These are phyloP conservation scores for Scortechinia acanthostroma DNA, from an alignment of 2,329 filamentous ascomycete species.

Conservation along the genomic window DNA sequence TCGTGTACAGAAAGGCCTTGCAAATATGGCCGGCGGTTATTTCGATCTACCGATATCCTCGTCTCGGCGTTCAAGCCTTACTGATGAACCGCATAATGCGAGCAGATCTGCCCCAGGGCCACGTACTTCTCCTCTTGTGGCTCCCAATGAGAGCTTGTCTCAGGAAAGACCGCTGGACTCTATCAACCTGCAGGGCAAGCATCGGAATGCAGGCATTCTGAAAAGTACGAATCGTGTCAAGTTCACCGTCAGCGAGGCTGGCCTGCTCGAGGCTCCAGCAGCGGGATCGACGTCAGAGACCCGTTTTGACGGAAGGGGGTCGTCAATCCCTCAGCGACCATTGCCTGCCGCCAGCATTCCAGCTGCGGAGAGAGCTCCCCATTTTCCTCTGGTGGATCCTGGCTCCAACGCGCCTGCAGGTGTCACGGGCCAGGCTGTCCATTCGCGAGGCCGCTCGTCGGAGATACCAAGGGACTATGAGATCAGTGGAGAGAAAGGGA, in stretches of 20 bases:
- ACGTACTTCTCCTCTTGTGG: background rate
- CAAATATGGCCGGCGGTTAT: conserved; percentile 6
- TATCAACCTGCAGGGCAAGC: conserved; percentile 16
- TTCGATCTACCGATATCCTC: conserved; percentile 5
- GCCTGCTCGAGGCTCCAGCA: conserved; percentile 7
- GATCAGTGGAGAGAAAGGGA: conserved; percentile 16
- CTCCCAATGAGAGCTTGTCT: background rate
- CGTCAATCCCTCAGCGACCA: conserved; percentile 16
- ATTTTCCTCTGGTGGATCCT: background rate
- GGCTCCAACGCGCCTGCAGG: conserved; percentile 15
- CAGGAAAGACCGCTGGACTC: conserved; percentile 10
- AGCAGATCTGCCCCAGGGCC: background rate
- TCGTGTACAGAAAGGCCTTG: too few relatives aligned
- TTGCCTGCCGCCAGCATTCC: conserved; percentile 24
- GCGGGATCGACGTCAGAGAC: conserved; percentile 14
- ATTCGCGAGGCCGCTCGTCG: conserved; percentile 12
- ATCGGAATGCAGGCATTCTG: conserved; percentile 25
- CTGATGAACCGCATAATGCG: conserved; percentile 7
- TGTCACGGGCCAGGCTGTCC: conserved; percentile 16
- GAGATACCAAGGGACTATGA: too few relatives aligned
- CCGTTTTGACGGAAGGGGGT: conserved; percentile 17
- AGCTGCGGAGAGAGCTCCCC: conserved; percentile 14
- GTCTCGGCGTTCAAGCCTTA: conserved; percentile 3
- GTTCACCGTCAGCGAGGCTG: conserved; percentile 14
- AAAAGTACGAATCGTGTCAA: conserved; percentile 22